Evolutionary conservation across 805 yeast genomes (phyloP).

Genomic region (Pichia exigua): DNA sequence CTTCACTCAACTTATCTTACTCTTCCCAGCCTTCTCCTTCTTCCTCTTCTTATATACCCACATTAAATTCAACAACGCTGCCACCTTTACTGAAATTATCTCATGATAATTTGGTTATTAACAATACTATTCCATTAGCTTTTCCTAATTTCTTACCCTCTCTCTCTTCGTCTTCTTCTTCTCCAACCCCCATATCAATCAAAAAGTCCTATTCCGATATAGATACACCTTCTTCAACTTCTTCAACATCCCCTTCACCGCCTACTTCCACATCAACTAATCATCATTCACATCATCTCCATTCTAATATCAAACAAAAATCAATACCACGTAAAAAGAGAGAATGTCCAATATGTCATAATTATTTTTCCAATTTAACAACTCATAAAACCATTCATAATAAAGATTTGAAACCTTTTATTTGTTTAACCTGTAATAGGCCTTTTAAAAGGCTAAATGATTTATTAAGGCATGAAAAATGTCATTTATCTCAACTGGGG

Average conservation of each 20-base stretch:
- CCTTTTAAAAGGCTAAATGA: constrained; percentile 89
- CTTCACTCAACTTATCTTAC: neutral
- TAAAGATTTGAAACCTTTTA: constrained; percentile 66
- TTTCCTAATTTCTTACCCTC: neutral
- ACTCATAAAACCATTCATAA: constrained; percentile 79
- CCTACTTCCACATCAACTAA: neutral
- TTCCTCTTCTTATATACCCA: neutral
- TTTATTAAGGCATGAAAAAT: constrained; percentile 72
- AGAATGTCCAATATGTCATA: constrained; percentile 32
- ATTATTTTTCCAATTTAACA: constrained; percentile 66
- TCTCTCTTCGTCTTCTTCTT: neutral
- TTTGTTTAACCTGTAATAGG: constrained; percentile 69
- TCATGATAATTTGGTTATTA: neutral
- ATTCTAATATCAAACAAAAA: neutral
- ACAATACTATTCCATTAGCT: neutral
- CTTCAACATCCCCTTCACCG: neutral
- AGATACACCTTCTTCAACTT: neutral
- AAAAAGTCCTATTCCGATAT: neutral
- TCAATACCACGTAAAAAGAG: constrained; percentile 26
- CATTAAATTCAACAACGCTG: neutral
- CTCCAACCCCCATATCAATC: neutral
- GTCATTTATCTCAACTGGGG: constrained; percentile 75
- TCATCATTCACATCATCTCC: too few relatives aligned
- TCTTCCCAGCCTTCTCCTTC: neutral
- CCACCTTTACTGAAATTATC: neutral